Base-by-base conservation (phyloP, 2,329 filamentous ascomycete genomes). In the Claviceps fusiformis region DNA sequence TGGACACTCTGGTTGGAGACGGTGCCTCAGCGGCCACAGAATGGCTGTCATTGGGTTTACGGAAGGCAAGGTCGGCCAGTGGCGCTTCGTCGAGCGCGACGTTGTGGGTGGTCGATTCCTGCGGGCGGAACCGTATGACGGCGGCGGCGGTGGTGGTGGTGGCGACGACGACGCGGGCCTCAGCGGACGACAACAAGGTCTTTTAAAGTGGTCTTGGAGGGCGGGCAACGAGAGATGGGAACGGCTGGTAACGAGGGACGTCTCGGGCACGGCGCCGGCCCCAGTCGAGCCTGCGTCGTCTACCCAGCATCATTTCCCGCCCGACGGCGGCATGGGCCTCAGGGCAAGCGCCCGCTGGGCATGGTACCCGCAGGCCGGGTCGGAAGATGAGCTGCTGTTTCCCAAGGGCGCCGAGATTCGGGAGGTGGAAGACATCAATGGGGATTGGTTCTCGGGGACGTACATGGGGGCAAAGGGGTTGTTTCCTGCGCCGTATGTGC, bases 351-450 rank as follows among this genome's bases (percentile, higher is more conserved):
- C 89, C 0, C 70, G 78, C 17, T 96, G 89, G 87, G 78, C 82
- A 4, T 95, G 89, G 77, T 91, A 86, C 64, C 89, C 89, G 0
- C 78, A 79, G 2, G 70, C 76, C 0, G 77, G 72, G 3, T 79
- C 79, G 1, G 75, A 74, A 24, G 87, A 95, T 65, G 92, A 97
- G 70, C 71, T 97, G 45, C 69, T 84, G 59, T 96, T 97, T 62
- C 92, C 92, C 0, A 83, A 83, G 52, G 84, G 87, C 10, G 90
- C 91, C 0, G 87, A 93, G 68, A 80, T 97, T 15, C 77, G 78
- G 7, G 92, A 97, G 71, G 82, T 86, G 43, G 86, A 92, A 66
- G 87, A 93, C 67, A 82, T 95, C 50, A 95, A 95, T 67, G 87
- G 85, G 19, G 90, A 95, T 67, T 97, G 91, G 91, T 90, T 80